phyloP scores from a whole-genome alignment of 2,329 filamentous ascomycete genomes.

The Paecilomyces variotii region DNA sequence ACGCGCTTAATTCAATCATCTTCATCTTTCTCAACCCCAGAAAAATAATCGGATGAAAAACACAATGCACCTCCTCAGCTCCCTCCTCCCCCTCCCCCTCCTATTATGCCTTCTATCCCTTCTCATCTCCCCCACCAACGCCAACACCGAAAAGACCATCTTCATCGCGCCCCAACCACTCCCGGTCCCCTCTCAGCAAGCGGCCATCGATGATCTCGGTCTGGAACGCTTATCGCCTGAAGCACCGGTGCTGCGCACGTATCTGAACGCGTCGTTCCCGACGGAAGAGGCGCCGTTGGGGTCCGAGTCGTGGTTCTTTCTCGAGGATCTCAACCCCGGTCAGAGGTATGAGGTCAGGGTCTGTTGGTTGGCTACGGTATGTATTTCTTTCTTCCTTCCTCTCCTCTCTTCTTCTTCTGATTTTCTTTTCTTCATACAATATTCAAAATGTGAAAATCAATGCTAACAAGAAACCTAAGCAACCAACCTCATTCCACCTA shows the following conservation, averaged over 20 bases:
- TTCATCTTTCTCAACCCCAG: no score
- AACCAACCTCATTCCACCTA: slow-evolving; percentile 75
- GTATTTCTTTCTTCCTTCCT: slow-evolving; percentile 21
- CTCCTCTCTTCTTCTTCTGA: background rate
- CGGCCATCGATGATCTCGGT: slow-evolving; percentile 52
- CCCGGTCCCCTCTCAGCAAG: slow-evolving; percentile 48
- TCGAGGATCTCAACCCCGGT: slow-evolving; percentile 60
- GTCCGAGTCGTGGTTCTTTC: slow-evolving; percentile 66
- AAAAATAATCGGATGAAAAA: background rate
- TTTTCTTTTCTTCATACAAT: background rate
- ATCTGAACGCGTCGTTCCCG: slow-evolving; percentile 62
- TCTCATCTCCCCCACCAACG: slow-evolving; percentile 24
- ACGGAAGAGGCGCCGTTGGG: slow-evolving; percentile 46
- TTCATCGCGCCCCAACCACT: slow-evolving; percentile 64
- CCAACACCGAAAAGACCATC: slow-evolving; percentile 87
- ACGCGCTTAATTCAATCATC: no score
- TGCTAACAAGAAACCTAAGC: slow-evolving; percentile 43
- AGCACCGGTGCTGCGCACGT: slow-evolving; percentile 50
- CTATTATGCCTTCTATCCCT: slow-evolving; percentile 9
- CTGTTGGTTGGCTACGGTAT: slow-evolving; percentile 88
- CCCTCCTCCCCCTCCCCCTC: slow-evolving; percentile 8
- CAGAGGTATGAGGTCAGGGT: slow-evolving; percentile 84
- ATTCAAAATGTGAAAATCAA: no score
- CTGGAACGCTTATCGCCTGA: slow-evolving; percentile 58
- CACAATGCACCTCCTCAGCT: slow-evolving; percentile 9